Percentiles rank a stretch among this genome's conserved stretches.
Conservation (phyloP, 495 filamentous ascomycete genomes). For the Hypoxylon intermedium region DNA sequence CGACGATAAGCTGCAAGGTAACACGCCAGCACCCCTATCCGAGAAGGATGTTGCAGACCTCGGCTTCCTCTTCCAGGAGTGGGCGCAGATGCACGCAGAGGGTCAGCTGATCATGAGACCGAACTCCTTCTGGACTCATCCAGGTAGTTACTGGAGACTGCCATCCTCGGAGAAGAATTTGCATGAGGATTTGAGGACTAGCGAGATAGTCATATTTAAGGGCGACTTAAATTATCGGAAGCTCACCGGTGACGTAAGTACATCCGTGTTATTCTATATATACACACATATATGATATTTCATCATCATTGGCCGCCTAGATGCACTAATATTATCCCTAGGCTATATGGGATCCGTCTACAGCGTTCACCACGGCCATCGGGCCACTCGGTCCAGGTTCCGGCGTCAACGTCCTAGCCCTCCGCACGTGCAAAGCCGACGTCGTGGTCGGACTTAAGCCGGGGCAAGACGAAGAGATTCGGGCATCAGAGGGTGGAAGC, state of each 20-base stretch:
- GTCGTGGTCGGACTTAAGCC: slow-evolving; percentile 86
- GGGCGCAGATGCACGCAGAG: slow-evolving; percentile 79
- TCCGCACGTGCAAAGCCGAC: slow-evolving; percentile 96
- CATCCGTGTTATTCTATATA: no score
- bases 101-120: slow-evolving; percentile 80
- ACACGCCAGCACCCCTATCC: slow-evolving; percentile 62
- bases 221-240: slow-evolving; percentile 97
- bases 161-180: slow-evolving; percentile 70
- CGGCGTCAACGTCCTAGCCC: slow-evolving; percentile 79
- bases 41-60: slow-evolving; percentile 73
- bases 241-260: slow-evolving; percentile 80
- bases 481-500: slow-evolving; percentile 68
- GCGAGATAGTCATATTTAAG: slow-evolving; percentile 94
- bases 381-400: slow-evolving; percentile 83
- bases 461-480: slow-evolving; percentile 81
- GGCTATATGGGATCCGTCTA: slow-evolving; percentile 87
- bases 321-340: slow-evolving; percentile 44
- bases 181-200: slow-evolving; percentile 77
- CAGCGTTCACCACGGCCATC: slow-evolving; percentile 83
- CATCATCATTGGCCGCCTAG: slow-evolving; percentile 4
- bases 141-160: slow-evolving; percentile 85
- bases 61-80: slow-evolving; percentile 78
- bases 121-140: slow-evolving; percentile 88
- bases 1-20: slow-evolving; percentile 64
- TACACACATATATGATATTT: no score